These are phyloP conservation scores for Candida quercuum DNA, from an alignment of 805 yeast species.

Conservation along the genomic window DNA sequence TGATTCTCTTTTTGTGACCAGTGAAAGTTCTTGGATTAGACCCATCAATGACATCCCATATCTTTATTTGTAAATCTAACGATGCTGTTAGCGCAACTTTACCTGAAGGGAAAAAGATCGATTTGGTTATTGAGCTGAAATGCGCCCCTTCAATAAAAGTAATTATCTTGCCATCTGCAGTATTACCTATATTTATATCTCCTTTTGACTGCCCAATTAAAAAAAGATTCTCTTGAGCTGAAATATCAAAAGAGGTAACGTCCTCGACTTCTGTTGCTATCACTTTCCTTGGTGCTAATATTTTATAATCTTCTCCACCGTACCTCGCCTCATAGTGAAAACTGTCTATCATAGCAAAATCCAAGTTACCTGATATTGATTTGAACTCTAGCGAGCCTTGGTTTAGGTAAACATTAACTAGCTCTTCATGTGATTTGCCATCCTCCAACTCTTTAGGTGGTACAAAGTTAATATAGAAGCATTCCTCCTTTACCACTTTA, in stretches of 20 bases:
- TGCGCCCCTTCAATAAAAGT: slow-evolving; percentile 40
- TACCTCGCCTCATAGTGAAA: slow-evolving; percentile 2
- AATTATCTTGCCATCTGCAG: not conserved
- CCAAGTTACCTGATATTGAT: slow-evolving; percentile 8
- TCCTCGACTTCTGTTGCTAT: slow-evolving; percentile 1
- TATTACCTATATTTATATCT: slow-evolving; percentile 18
- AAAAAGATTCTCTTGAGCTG: slow-evolving; percentile 23
- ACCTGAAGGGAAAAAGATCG: slow-evolving; percentile 58
- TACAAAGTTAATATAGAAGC: slow-evolving; percentile 39
- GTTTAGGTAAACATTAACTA: slow-evolving; percentile 20
- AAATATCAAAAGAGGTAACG: slow-evolving; percentile 29
- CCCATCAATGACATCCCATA: slow-evolving; percentile 54
- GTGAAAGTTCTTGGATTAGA: slow-evolving; percentile 43
- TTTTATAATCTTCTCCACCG: slow-evolving; percentile 9
- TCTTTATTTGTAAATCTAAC: slow-evolving; percentile 49
- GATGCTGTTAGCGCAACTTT: slow-evolving; percentile 56
- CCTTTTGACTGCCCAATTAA: slow-evolving; percentile 33
- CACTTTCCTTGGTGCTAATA: slow-evolving; percentile 8
- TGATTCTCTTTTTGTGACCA: slow-evolving; percentile 45
- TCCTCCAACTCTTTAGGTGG: slow-evolving; percentile 13
- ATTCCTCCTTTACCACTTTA: slow-evolving; percentile 23
- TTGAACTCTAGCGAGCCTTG: slow-evolving; percentile 12
- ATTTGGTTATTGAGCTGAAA: slow-evolving; percentile 36
- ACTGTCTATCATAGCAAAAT: slow-evolving; percentile 4
- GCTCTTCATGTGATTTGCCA: slow-evolving; percentile 24